Conservation (phyloP, 1,139 yeast genomes). For the Diutina catenulata region DNA sequence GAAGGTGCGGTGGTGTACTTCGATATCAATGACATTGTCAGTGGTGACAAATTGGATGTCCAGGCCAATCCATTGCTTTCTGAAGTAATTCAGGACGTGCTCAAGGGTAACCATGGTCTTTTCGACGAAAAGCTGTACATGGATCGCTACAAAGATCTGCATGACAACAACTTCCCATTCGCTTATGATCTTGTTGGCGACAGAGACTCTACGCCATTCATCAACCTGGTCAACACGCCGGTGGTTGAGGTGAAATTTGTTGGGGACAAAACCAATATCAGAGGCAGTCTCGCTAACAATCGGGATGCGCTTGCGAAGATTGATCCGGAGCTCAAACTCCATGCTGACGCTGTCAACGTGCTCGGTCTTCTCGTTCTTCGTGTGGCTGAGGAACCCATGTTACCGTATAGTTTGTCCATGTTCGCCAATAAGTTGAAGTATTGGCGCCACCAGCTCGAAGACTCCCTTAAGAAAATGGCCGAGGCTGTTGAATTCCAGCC, state of each 20-base stretch:
- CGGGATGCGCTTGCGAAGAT: slow-evolving; percentile 43
- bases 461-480: slow-evolving; percentile 13
- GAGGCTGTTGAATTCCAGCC: slow-evolving; percentile 12
- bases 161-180: slow-evolving; percentile 16
- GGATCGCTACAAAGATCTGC: slow-evolving; percentile 19
- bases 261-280: slow-evolving; percentile 23
- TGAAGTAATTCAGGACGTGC: slow-evolving; percentile 26
- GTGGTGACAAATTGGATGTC: slow-evolving; percentile 47
- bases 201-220: slow-evolving; percentile 64
- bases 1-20: slow-evolving; percentile 62
- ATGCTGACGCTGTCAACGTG: slow-evolving; percentile 45
- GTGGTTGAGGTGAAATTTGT: slow-evolving; percentile 45
- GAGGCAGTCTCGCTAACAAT: slow-evolving; percentile 59
- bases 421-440: slow-evolving; percentile 34
- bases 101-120: slow-evolving; percentile 21
- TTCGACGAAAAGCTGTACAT: slow-evolving; percentile 12
- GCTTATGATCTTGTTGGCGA: slow-evolving; percentile 33
- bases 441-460: slow-evolving; percentile 12
- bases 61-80: slow-evolving; percentile 60
- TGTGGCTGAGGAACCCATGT: slow-evolving; percentile 59
- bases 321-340: slow-evolving; percentile 49
- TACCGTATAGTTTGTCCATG: slow-evolving; percentile 54
- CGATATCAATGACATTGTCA: slow-evolving; percentile 65
- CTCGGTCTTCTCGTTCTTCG: slow-evolving; percentile 42
- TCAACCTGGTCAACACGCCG: slow-evolving; percentile 57